Percentiles rank a stretch among this genome's conserved stretches.
These are phyloP conservation scores for Chytriomyces sp. DNA, from an alignment of 192 early-diverging fungal species.

Conservation along the genomic window DNA sequence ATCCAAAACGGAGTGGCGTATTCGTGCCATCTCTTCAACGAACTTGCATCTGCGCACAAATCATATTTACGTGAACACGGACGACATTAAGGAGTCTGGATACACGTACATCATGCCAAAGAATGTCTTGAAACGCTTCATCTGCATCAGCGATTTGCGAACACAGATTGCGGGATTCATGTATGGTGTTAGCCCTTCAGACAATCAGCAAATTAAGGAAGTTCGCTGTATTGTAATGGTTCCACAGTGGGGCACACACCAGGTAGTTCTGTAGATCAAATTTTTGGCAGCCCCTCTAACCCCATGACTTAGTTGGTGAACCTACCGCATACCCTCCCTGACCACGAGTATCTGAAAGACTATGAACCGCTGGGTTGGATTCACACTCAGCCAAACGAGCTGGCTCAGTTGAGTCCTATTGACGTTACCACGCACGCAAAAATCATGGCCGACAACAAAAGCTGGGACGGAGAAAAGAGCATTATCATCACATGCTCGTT, in stretches of 20 bases:
- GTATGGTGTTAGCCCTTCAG: slow-evolving; percentile 88
- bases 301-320: slow-evolving; percentile 71
- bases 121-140: slow-evolving; percentile 97
- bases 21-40: slow-evolving; percentile 95
- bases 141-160: slow-evolving; percentile 89
- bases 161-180: slow-evolving; percentile 96
- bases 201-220: slow-evolving; percentile 94
- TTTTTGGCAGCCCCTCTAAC: neutral
- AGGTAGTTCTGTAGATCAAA: slow-evolving; percentile 20
- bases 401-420: slow-evolving; percentile 84
- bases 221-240: slow-evolving; percentile 90
- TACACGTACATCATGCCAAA: slow-evolving; percentile 97
- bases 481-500: slow-evolving; percentile 93
- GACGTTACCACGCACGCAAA: slow-evolving; percentile 91
- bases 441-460: slow-evolving; percentile 80
- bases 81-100: slow-evolving; percentile 92
- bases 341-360: slow-evolving; percentile 88
- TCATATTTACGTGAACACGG: slow-evolving; percentile 94
- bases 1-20: slow-evolving; percentile 99
- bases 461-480: slow-evolving; percentile 95
- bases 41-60: slow-evolving; percentile 94
- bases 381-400: slow-evolving; percentile 94
- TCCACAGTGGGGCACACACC: slow-evolving; percentile 98
- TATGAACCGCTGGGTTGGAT: slow-evolving; percentile 98
- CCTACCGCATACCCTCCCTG: slow-evolving; percentile 83